phyloP scores from a whole-genome alignment of 2,329 filamentous ascomycete genomes.

The Nannizziopsis arthrosporioides region DNA sequence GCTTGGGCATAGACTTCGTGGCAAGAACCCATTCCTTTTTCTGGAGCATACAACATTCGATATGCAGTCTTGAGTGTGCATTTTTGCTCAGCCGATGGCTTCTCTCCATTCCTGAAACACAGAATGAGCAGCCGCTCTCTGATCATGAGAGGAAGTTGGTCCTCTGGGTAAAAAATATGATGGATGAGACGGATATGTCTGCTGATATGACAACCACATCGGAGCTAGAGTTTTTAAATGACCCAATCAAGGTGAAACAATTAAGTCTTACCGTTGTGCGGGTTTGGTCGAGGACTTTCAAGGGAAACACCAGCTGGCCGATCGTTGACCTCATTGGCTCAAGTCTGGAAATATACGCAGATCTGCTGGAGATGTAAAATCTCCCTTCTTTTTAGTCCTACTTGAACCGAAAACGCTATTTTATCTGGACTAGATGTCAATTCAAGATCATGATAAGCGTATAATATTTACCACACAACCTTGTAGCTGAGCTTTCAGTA shows the following conservation, averaged over 20 bases:
- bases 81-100: slow-evolving; percentile 39
- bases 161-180: slow-evolving; percentile 40
- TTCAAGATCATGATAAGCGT: neutral
- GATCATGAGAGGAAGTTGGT: slow-evolving; percentile 39
- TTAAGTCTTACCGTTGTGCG: slow-evolving; percentile 40
- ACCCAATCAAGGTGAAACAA: slow-evolving; percentile 33
- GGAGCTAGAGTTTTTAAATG: slow-evolving; percentile 34
- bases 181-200: slow-evolving; percentile 40
- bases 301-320: slow-evolving; percentile 39
- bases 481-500: neutral
- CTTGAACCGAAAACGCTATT: neutral
- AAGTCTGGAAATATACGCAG: slow-evolving; percentile 37
- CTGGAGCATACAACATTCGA: slow-evolving; percentile 45
- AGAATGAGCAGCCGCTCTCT: slow-evolving; percentile 33
- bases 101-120: slow-evolving; percentile 34
- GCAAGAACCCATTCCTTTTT: slow-evolving; percentile 43
- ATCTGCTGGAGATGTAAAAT: slow-evolving; percentile 28
- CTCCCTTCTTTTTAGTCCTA: neutral
- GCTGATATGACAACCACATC: slow-evolving; percentile 28
- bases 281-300: slow-evolving; percentile 38
- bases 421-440: neutral
- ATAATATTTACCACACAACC: neutral
- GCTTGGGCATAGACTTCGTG: slow-evolving; percentile 43
- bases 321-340: slow-evolving; percentile 38
- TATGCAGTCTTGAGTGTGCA: slow-evolving; percentile 44